Conservation (phyloP, 2,329 filamentous ascomycete genomes). For the Pseudogymnoascus sp. region DNA sequence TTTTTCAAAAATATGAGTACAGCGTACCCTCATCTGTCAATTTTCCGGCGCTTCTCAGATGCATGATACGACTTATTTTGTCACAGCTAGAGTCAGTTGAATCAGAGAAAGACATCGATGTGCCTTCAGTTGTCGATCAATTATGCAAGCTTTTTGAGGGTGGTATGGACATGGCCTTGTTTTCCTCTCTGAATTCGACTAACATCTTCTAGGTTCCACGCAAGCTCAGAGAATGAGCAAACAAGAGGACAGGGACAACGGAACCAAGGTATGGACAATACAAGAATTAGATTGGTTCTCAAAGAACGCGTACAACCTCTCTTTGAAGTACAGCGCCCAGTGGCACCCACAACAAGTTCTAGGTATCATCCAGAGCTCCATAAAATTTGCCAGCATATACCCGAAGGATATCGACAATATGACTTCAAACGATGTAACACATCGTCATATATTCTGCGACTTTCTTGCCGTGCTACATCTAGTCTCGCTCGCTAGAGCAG, state of each 20-base stretch:
- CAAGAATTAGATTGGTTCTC: slow-evolving; percentile 76
- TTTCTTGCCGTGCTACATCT: slow-evolving; percentile 53
- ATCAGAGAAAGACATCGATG: slow-evolving; percentile 16
- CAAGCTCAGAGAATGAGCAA: slow-evolving; percentile 36
- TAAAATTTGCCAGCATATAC: slow-evolving; percentile 44
- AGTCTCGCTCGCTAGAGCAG: slow-evolving; percentile 42
- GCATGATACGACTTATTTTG: slow-evolving; percentile 44
- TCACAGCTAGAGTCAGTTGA: slow-evolving; percentile 30
- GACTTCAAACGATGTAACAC: slow-evolving; percentile 39
- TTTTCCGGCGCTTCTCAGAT: slow-evolving; percentile 56
- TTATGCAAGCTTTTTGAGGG: slow-evolving; percentile 48
- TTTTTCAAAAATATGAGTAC: slow-evolving; percentile 49
- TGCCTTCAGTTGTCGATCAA: slow-evolving; percentile 32
- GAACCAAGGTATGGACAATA: slow-evolving; percentile 20
- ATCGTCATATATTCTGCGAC: slow-evolving; percentile 60
- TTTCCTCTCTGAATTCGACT: not conserved
- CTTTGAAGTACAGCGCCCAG: slow-evolving; percentile 48
- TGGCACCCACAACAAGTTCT: slow-evolving; percentile 48
- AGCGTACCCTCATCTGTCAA: slow-evolving; percentile 42
- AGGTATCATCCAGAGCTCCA: slow-evolving; percentile 47
- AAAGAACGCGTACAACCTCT: slow-evolving; percentile 72
- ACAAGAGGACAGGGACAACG: slow-evolving; percentile 32
- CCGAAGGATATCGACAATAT: slow-evolving; percentile 37
- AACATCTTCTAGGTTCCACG: slow-evolving; percentile 17
- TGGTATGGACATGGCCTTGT: slow-evolving; percentile 26